These are phyloP conservation scores for Juglanconis juglandina DNA, from an alignment of 2,329 filamentous ascomycete genomes.

Conservation along the genomic window DNA sequence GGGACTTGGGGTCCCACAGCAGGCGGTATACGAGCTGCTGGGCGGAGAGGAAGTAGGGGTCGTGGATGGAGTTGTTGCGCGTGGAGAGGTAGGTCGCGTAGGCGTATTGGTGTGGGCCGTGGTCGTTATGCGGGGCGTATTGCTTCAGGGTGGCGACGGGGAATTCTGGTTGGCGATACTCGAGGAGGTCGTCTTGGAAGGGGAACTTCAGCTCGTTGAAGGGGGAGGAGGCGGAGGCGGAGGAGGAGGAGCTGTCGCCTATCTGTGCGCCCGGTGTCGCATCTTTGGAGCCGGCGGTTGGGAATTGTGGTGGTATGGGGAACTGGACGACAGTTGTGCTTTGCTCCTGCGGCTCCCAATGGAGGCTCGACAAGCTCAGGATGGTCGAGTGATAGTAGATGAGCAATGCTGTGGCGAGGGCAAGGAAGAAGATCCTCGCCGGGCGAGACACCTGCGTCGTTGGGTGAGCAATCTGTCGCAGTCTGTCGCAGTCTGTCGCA, in stretches of 20 bases:
- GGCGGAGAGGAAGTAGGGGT: conserved; percentile 18
- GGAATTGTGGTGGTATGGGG: background rate
- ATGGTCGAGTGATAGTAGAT: conserved; percentile 14
- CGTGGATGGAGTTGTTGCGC: conserved; percentile 15
- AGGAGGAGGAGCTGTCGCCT: background rate
- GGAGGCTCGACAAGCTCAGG: conserved; percentile 1
- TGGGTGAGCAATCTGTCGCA: background rate
- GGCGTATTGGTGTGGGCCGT: conserved; percentile 13
- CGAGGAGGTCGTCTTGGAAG: conserved; percentile 14
- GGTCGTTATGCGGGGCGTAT: conserved; percentile 17
- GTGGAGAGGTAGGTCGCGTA: conserved; percentile 18
- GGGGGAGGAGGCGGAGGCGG: background rate
- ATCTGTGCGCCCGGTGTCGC: background rate
- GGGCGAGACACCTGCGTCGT: conserved; percentile 7
- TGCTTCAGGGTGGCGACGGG: conserved; percentile 12
- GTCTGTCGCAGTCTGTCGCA: no score
- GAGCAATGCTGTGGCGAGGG: conserved; percentile 12
- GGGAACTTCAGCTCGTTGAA: conserved; percentile 17
- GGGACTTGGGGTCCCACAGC: conserved; percentile 16
- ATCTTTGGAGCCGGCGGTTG: background rate
- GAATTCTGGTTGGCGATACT: conserved; percentile 8
- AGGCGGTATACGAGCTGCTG: conserved; percentile 18
- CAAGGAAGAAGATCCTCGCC: conserved; percentile 13
- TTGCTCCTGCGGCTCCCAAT: background rate
- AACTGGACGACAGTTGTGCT: background rate